Conservation (phyloP, 2,329 filamentous ascomycete genomes). For the Fusarium pseudograminearum region DNA sequence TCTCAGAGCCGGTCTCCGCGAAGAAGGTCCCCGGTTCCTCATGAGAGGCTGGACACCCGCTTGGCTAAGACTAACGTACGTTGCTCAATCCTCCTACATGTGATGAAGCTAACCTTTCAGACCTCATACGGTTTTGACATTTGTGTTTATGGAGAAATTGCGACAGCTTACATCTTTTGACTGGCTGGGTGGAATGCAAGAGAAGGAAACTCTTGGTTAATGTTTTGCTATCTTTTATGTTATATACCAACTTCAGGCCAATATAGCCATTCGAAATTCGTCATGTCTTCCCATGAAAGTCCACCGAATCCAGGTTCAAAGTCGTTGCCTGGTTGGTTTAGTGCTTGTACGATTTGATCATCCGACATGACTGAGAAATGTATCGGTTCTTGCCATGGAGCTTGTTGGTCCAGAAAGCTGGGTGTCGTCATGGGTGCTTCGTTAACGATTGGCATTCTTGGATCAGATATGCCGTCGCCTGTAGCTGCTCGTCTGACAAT, state of each 20-base stretch:
- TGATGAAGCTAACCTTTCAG: constrained; percentile 41
- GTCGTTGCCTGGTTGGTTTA: constrained; percentile 71
- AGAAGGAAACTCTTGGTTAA: constrained; percentile 32
- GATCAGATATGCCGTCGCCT: constrained; percentile 29
- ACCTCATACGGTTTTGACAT: constrained; percentile 60
- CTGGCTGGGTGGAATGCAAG: constrained; percentile 31
- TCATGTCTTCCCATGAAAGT: constrained; percentile 70
- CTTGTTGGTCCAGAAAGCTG: constrained; percentile 48
- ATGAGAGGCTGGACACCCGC: constrained; percentile 62
- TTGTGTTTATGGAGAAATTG: constrained; percentile 61
- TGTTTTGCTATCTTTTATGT: constrained; percentile 3
- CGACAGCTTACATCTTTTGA: constrained; percentile 49
- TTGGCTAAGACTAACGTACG: constrained; percentile 58
- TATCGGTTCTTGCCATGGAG: constrained; percentile 63
- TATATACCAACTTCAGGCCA: constrained; percentile 60
- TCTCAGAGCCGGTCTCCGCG: constrained; percentile 50
- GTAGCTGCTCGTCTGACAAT: constrained; percentile 57
- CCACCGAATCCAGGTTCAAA: constrained; percentile 68
- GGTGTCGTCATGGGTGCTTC: constrained; percentile 41
- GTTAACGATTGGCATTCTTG: constrained; percentile 29
- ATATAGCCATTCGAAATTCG: constrained; percentile 68
- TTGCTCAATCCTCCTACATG: not conserved
- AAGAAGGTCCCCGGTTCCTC: constrained; percentile 57
- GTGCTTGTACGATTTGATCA: constrained; percentile 73
- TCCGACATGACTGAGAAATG: constrained; percentile 78